A percentile compares a stretch with the other conserved stretches of the same genome.
phyloP scores from a whole-genome alignment of 192 early-diverging fungal genomes.

The Entomortierella lignicola region DNA sequence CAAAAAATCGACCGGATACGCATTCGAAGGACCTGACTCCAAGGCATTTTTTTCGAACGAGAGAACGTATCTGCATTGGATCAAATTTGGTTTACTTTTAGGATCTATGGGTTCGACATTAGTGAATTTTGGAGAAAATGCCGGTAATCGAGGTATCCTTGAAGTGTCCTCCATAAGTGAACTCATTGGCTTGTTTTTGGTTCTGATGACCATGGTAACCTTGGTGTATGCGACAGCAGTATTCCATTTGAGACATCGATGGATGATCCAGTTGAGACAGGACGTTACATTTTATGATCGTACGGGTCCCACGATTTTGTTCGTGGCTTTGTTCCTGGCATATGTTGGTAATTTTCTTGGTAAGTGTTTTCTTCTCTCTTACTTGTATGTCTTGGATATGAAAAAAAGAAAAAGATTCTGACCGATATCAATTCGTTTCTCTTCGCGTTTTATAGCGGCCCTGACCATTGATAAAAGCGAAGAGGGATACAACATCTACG shows the following conservation, averaged over 20 bases:
- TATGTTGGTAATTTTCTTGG: constrained; percentile 37
- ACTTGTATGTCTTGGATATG: constrained; percentile 3
- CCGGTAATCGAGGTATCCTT: not conserved
- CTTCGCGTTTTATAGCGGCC: too few relatives aligned
- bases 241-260: constrained; percentile 34
- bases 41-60: constrained; percentile 94
- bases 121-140: constrained; percentile 68
- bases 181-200: constrained; percentile 29
- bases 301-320: constrained; percentile 25
- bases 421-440: too few relatives aligned
- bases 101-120: constrained; percentile 75
- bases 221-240: constrained; percentile 30
- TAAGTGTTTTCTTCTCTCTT: too few relatives aligned
- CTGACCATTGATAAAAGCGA: too few relatives aligned
- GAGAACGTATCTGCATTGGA: constrained; percentile 87
- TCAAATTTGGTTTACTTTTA: constrained; percentile 75
- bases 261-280: constrained; percentile 31
- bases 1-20: not conserved
- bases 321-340: constrained; percentile 29
- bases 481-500: too few relatives aligned
- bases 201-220: constrained; percentile 27
- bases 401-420: constrained; percentile 1
- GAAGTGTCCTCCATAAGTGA: not conserved
- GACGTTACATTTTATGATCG: constrained; percentile 39
- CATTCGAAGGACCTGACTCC: constrained; percentile 48